Conservation (phyloP, 2,329 filamentous ascomycete genomes). For the Penicillium sp. region DNA sequence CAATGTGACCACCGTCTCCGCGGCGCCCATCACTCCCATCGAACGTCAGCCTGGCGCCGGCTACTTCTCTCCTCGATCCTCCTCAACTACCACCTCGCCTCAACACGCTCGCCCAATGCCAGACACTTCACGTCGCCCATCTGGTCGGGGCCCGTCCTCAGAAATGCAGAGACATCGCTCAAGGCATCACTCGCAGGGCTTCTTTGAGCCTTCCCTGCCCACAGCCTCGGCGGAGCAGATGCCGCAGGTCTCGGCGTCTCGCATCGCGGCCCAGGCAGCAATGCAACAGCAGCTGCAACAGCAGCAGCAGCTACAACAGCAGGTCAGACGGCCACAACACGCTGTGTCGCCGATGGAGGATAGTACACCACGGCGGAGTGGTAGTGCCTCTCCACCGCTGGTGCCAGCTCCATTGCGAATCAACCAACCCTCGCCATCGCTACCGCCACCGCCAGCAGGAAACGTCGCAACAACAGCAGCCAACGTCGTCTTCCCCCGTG, state of each 20-base stretch:
- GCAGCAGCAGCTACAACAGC: not conserved
- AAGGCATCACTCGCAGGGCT: conserved; percentile 66
- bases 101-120: conserved; percentile 43
- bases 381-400: conserved; percentile 41
- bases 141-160: conserved; percentile 40
- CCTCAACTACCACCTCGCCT: conserved; percentile 36
- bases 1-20: conserved; percentile 49
- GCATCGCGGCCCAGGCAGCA: conserved; percentile 69
- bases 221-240: conserved; percentile 55
- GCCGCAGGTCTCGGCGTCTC: conserved; percentile 59
- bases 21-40: conserved; percentile 44
- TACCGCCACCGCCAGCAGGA: conserved; percentile 12
- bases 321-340: conserved; percentile 58
- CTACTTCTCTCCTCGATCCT: conserved; percentile 33
- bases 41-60: conserved; percentile 23
- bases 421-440: conserved; percentile 25
- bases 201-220: conserved; percentile 68
- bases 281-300: conserved; percentile 56
- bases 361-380: conserved; percentile 30
- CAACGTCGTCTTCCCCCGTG: conserved; percentile 65
- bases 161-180: conserved; percentile 48
- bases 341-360: conserved; percentile 48
- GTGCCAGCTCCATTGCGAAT: conserved; percentile 31
- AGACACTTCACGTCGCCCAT: conserved; percentile 44
- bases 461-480: conserved; percentile 66